Conservation (phyloP, 305 asterid genomes). For the Rubia peregrina region DNA sequence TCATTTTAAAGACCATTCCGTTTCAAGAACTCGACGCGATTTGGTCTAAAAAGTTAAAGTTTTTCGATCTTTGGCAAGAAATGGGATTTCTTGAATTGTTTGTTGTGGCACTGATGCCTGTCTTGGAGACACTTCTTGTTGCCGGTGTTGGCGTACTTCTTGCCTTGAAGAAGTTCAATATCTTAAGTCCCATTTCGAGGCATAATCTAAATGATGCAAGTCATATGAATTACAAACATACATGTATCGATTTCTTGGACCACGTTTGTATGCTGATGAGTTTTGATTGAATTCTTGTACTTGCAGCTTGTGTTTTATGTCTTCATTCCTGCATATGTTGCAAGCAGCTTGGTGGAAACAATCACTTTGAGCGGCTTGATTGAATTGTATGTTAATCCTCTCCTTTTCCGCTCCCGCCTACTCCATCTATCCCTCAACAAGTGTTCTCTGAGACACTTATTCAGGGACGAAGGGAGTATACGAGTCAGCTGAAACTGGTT, state of each 20-base stretch:
- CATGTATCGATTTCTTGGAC: background rate
- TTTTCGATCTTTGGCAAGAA: background rate
- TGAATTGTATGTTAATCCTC: constrained; percentile 12
- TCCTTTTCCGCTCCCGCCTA: background rate
- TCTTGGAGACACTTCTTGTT: constrained; percentile 24
- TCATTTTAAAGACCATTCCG: background rate
- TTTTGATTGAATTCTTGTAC: background rate
- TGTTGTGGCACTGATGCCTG: constrained; percentile 28
- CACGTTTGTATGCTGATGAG: background rate
- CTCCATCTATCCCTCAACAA: background rate
- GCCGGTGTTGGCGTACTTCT: constrained; percentile 24
- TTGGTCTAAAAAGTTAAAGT: background rate
- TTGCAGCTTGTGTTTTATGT: constrained; percentile 31
- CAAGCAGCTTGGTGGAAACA: constrained; percentile 26
- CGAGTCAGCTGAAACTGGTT: background rate
- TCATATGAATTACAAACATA: background rate
- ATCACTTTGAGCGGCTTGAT: constrained; percentile 20
- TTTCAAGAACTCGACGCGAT: background rate
- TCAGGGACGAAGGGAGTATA: background rate
- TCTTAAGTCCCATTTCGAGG: constrained; percentile 22
- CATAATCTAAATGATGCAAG: constrained; percentile 26
- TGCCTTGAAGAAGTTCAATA: constrained; percentile 23
- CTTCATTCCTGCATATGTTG: constrained; percentile 25
- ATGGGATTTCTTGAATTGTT: constrained; percentile 23
- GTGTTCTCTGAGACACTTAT: background rate